Percentiles rank a stretch among this genome's conserved stretches.
phyloP scores from a whole-genome alignment of 495 filamentous ascomycete species.

The Neurospora hispaniola region DNA sequence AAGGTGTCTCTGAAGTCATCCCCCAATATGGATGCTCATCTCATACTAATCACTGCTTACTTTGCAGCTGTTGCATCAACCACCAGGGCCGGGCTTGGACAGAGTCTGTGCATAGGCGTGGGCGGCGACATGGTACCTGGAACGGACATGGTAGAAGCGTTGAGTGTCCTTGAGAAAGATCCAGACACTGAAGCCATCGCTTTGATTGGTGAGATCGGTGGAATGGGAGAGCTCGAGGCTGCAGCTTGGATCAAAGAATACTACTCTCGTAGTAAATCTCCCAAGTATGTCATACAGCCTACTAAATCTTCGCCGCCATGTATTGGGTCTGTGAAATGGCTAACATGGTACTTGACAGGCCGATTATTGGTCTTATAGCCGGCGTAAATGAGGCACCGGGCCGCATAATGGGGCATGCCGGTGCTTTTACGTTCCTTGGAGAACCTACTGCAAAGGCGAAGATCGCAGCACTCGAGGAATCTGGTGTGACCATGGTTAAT shows the following conservation, averaged over 20 bases:
- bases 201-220: slow-evolving; percentile 81
- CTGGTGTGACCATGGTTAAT: slow-evolving; percentile 64
- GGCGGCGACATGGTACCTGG: slow-evolving; percentile 79
- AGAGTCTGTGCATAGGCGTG: slow-evolving; percentile 79
- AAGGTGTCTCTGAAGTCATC: background rate
- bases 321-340: no score
- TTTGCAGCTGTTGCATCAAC: slow-evolving; percentile 61
- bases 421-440: slow-evolving; percentile 60
- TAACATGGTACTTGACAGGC: slow-evolving; percentile 34
- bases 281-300: slow-evolving; percentile 47
- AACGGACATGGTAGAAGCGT: slow-evolving; percentile 68
- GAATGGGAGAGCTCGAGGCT: slow-evolving; percentile 66
- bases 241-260: slow-evolving; percentile 73
- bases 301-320: background rate
- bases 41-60: background rate
- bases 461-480: slow-evolving; percentile 54
- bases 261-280: slow-evolving; percentile 41
- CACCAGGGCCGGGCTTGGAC: slow-evolving; percentile 70
- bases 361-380: slow-evolving; percentile 69
- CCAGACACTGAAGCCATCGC: slow-evolving; percentile 72
- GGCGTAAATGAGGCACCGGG: slow-evolving; percentile 56
- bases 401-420: slow-evolving; percentile 82
- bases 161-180: slow-evolving; percentile 65
- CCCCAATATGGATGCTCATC: background rate
- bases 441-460: slow-evolving; percentile 58